Evolutionary conservation across 805 yeast species (phyloP), one percentile per base, ranked within the genome.

Genomic region (Schizosaccharomyces osmophilus): DNA sequence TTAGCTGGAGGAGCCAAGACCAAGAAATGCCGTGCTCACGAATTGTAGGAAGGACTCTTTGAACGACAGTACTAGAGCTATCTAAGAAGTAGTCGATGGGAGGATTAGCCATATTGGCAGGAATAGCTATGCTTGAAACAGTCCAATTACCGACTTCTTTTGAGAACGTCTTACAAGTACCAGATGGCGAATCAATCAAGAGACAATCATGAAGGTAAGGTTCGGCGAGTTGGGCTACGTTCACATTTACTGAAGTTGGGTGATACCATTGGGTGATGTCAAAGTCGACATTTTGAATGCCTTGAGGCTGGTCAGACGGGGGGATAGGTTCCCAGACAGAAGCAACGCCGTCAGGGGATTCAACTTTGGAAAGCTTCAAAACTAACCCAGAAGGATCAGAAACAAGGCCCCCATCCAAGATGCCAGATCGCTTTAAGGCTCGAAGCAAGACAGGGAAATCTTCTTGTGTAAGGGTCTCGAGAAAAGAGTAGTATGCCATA

Each of bases 401-500:
- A 26, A 15, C 32, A 22, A 19, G 61, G 5, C 41, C n/a, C 5
- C 55, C 36, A 15, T 51, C 57, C 13, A 51, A 51, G 8, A 51
- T 22, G 5, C 36, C 36, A 9, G 19, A 51, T 51, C 36, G 57
- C n/a, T 51, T 29, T 15, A 51, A 29, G 8, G 57, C 36, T 3
- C 57, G 57, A 22, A 26, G 67, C 88, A 88, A 83, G 15, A 73
- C 68, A 45, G 71, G 62, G 9, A 70, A 71, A 11, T 75, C 68
- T 3, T 73, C 65, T 62, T 74, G 75, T 64, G 72, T 70, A 55
- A 73, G 70, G 59, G 72, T 66, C 65, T 73, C 74, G 63, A 80
- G 72, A 64, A 70, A 78, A 3, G 89, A 78, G 63, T 89, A 76
- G 70, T 89, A 90, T 8, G 90, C 84, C 61, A 85, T 73, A 2